phyloP scores from a whole-genome alignment of 306 rosid species.

The Pterocarpus macrocarpus region DNA sequence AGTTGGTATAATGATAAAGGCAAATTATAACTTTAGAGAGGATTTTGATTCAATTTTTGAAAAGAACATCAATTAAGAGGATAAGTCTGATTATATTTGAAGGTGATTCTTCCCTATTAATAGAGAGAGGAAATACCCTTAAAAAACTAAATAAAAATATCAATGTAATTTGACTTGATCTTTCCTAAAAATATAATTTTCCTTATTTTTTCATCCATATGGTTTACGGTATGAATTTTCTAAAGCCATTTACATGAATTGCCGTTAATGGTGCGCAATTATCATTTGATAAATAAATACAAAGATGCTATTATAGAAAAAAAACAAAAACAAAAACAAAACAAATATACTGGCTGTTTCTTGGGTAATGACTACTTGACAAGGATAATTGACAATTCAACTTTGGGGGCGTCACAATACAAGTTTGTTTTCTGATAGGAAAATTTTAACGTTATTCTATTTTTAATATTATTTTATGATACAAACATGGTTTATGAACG shows the following conservation, averaged over 20 bases:
- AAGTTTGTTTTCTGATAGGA: not conserved
- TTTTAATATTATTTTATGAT: not conserved
- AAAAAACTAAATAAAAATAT: too few relatives aligned
- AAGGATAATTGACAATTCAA: constrained; percentile 13
- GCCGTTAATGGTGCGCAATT: not conserved
- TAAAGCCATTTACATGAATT: not conserved
- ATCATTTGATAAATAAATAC: constrained; percentile 6
- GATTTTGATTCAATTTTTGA: too few relatives aligned
- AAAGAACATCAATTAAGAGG: too few relatives aligned
- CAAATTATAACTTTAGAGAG: too few relatives aligned
- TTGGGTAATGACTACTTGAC: not conserved
- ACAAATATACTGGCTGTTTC: constrained; percentile 22
- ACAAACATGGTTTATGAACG: not conserved
- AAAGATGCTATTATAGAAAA: not conserved
- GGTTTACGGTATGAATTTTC: not conserved
- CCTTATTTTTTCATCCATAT: too few relatives aligned
- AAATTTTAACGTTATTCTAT: not conserved
- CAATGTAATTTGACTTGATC: too few relatives aligned
- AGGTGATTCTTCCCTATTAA: too few relatives aligned
- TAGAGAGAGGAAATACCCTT: too few relatives aligned
- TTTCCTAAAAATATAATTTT: too few relatives aligned
- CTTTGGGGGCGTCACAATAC: not conserved
- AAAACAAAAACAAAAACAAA: too few relatives aligned
- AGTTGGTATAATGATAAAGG: too few relatives aligned
- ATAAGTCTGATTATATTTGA: too few relatives aligned